phyloP scores from a whole-genome alignment of 164 flowering plant genomes.

The Stephania japonica region DNA sequence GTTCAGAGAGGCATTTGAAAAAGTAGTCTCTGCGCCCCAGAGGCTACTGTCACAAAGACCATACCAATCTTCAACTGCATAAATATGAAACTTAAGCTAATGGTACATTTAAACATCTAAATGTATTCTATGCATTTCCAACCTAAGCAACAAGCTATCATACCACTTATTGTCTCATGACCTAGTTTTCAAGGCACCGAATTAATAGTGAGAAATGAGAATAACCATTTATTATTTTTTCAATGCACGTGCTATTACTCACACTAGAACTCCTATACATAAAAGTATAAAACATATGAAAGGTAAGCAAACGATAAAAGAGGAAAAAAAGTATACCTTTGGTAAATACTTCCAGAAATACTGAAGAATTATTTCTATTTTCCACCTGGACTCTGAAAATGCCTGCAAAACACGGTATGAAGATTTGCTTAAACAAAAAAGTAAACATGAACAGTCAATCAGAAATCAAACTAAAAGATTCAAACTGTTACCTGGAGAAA shows the following conservation, averaged over 20 bases:
- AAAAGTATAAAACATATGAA: neutral
- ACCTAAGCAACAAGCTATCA: neutral
- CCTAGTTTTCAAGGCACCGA: no score
- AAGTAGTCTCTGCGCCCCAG: neutral
- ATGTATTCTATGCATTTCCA: neutral
- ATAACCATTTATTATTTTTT: neutral
- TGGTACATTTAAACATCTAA: neutral
- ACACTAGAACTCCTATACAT: no score
- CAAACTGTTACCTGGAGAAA: conserved; percentile 58
- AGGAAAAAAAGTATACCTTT: conserved; percentile 37
- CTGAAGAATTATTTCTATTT: conserved; percentile 59
- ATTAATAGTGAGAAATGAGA: neutral
- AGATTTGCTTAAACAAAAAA: no score
- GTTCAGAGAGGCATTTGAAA: neutral
- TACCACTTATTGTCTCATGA: neutral
- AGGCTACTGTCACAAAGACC: neutral
- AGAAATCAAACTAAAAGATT: neutral
- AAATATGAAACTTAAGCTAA: neutral
- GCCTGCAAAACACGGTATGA: conserved; percentile 36
- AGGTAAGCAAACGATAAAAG: neutral
- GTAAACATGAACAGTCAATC: neutral
- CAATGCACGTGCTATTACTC: neutral
- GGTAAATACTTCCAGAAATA: conserved; percentile 62
- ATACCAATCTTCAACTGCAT: neutral
- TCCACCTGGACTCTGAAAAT: conserved; percentile 70